Conservation (phyloP, 1,139 yeast genomes). For the Yamadazyma sp. region DNA sequence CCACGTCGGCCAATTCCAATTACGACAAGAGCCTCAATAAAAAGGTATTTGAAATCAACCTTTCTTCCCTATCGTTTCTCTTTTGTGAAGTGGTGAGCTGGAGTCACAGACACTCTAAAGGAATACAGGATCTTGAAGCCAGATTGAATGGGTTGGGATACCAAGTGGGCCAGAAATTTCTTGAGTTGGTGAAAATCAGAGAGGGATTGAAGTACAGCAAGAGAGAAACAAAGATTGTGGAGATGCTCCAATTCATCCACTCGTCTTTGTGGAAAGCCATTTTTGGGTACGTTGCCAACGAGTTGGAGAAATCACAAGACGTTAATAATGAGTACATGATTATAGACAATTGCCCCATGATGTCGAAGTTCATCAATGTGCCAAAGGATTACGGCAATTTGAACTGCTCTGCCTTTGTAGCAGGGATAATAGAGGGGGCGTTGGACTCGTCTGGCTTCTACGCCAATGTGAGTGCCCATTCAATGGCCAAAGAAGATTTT, state of each 20-base stretch:
- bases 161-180: constrained; percentile 53
- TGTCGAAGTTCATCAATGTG: constrained; percentile 73
- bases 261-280: constrained; percentile 78
- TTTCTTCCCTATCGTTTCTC: constrained; percentile 66
- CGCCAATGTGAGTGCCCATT: constrained; percentile 86
- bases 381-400: constrained; percentile 80
- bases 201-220: constrained; percentile 64
- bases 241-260: constrained; percentile 80
- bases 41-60: constrained; percentile 63
- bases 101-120: constrained; percentile 62
- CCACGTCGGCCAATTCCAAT: constrained; percentile 41
- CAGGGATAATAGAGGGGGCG: constrained; percentile 91
- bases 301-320: constrained; percentile 83
- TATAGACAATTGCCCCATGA: constrained; percentile 75
- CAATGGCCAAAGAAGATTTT: constrained; percentile 61
- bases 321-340: constrained; percentile 81
- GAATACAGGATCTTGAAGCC: constrained; percentile 75
- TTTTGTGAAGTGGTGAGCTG: constrained; percentile 74
- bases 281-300: constrained; percentile 84
- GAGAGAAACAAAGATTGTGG: constrained; percentile 73
- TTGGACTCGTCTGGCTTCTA: constrained; percentile 77
- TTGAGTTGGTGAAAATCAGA: constrained; percentile 43
- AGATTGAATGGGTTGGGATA: constrained; percentile 75
- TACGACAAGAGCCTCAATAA: constrained; percentile 68
- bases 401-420: constrained; percentile 82